phyloP scores from a whole-genome alignment of 768 basidiomycete genomes.

The Pleurotus citrinopileatus region DNA sequence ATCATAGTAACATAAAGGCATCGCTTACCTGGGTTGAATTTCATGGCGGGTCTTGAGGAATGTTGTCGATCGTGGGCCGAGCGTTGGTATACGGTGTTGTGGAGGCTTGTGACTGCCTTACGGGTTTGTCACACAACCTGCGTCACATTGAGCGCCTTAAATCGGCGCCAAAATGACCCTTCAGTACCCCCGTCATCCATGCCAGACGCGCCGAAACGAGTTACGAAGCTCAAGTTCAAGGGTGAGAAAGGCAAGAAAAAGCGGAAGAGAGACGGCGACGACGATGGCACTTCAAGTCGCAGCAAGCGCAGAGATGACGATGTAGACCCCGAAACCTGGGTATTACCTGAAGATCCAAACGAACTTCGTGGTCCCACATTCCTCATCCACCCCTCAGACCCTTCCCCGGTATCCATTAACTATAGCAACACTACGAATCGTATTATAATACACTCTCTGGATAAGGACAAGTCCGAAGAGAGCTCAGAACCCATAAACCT shows the following conservation, averaged over 20 bases:
- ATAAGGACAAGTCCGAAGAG: slow-evolving; percentile 56
- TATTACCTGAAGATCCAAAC: slow-evolving; percentile 62
- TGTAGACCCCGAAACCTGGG: slow-evolving; percentile 74
- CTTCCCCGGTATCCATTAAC: slow-evolving; percentile 71
- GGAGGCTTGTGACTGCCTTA: slow-evolving; percentile 18
- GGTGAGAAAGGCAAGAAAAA: slow-evolving; percentile 86
- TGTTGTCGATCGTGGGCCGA: slow-evolving; percentile 47
- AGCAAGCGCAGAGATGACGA: slow-evolving; percentile 55
- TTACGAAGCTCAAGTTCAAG: slow-evolving; percentile 83
- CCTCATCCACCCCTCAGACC: slow-evolving; percentile 78
- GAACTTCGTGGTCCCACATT: slow-evolving; percentile 90
- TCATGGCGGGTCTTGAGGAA: slow-evolving; percentile 69
- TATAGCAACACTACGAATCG: slow-evolving; percentile 75
- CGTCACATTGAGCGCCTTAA: background rate
- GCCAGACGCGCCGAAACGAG: slow-evolving; percentile 34
- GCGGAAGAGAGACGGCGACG: slow-evolving; percentile 59
- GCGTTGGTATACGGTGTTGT: slow-evolving; percentile 19
- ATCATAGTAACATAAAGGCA: background rate
- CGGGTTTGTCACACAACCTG: slow-evolving; percentile 13
- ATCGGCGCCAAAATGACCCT: too few relatives aligned
- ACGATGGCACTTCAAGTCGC: slow-evolving; percentile 42
- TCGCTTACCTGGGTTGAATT: slow-evolving; percentile 78
- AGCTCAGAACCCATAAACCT: slow-evolving; percentile 39
- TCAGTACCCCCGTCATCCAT: slow-evolving; percentile 17
- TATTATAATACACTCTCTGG: slow-evolving; percentile 62